Evolutionary conservation across 1,139 yeast species (phyloP), one percentile per base, ranked within the genome.

Genomic region (Scheffersomyces stambukii): DNA sequence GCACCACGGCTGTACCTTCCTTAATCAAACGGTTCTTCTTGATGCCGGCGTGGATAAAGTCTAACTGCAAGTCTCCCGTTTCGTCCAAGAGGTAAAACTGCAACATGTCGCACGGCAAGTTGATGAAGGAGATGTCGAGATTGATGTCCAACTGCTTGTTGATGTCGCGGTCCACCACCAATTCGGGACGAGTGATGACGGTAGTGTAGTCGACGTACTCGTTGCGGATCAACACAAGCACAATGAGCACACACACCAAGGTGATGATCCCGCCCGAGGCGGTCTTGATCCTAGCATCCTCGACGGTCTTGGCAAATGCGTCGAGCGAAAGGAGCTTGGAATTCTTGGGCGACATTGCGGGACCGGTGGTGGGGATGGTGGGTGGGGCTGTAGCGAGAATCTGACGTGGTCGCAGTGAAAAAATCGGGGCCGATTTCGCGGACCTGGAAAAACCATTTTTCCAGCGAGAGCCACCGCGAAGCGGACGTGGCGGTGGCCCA

Each of bases 231-330:
- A 91, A 67, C 34, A 81, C 45, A 16, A 81, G 36, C 16, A 86
- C 81, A 5, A 83, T 67, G 11, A 76, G 31, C 2, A 78, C 52
- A 48, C 96, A 82, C 5, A 76, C 59, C 27, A 91, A 52, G 6
- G 97, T 88, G 44, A 91, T 84, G 21, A 86, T 48, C 3, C 96
- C 98, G 29, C 98, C 98, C 5, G 91, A 71, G 4, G 89, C 70
- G 3, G 98, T 91, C 42, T 83, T 77, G 37, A 91, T 77, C 33
- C 85, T 72, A 5, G 95, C 95, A 54, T 91, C 98, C 46, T 89
- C 97, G 25, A 85, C 89, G 5, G 97, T 86, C 57, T 88, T 89
- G 19, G 95, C 79, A 57, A 91, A 91, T 8, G 95, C 96, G 57
- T 91, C 98, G 38, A 83, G 66, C 23, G 80, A 74, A 32, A 83